Base-by-base conservation (phyloP, 257 asterid genomes). In the Fraxinus quadrangulata region DNA sequence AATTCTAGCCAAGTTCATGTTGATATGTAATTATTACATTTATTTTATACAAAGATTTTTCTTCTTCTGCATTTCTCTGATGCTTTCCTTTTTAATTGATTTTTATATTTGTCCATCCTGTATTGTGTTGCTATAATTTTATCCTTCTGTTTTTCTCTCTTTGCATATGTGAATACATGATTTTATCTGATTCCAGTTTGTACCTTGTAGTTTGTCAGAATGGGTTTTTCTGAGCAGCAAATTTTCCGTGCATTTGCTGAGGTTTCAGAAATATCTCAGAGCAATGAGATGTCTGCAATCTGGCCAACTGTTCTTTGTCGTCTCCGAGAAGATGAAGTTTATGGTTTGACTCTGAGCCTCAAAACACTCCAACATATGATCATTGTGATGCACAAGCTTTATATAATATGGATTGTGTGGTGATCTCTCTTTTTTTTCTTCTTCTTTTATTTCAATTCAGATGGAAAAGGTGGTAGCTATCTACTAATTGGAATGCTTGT, bases 201-300 rank as follows among this genome's bases (percentile, higher is more conserved):
- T 67, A 67, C 67, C 72, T 85, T 80, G 74, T 85, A 94, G 96
- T 84, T 85, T 83, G 74, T 84, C 33, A 34, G 83, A 74, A 87
- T 94, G 97, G 96, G 97, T 59, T 94, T 81, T 79, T 81, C 90
- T 71, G 83, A 78, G 81, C 90, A 92, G 71, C 87, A 84, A 85
- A 85, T 83, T 81, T 61, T 49, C 63, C 77, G 45, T 83, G 94
- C 88, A 77, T 89, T 77, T 81, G 73, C 70, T 76, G 89, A 92
- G 84, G 90, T 84, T 78, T 81, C 72, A 67, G 84, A 84, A 87
- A 78, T 85, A 84, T 88, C 91, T 30, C 79, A 69, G 69, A 78
- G 73, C 79, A 92, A 84, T 83, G 97, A 91, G 26, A 70, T 81
- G 54, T 81, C 90, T 70, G 84, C 89, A 75, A 85, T 89, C 69